phyloP scores from a whole-genome alignment of 2,329 filamentous ascomycete genomes.

The Alternaria sp. region DNA sequence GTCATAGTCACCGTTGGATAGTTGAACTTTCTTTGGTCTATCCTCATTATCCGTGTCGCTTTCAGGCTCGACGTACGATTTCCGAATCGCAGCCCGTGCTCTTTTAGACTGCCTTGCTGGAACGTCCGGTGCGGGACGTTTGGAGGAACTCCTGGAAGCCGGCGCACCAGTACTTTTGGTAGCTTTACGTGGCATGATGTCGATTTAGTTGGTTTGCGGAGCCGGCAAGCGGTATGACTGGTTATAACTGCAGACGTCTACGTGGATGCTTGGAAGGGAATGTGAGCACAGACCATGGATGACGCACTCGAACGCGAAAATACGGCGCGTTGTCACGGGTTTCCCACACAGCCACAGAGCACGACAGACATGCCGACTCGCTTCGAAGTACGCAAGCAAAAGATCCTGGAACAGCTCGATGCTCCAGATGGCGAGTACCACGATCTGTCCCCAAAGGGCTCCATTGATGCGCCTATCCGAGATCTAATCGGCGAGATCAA shows the following conservation, averaged over 20 bases:
- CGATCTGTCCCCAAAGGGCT: slow-evolving; percentile 89
- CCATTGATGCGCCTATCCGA: slow-evolving; percentile 80
- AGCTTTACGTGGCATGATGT: slow-evolving; percentile 44
- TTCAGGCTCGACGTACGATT: slow-evolving; percentile 47
- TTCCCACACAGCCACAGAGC: slow-evolving; percentile 5
- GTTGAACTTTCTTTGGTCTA: slow-evolving; percentile 21
- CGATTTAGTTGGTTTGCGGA: neutral
- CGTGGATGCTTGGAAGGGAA: slow-evolving; percentile 19
- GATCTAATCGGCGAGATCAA: slow-evolving; percentile 84
- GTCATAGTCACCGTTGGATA: slow-evolving; percentile 41
- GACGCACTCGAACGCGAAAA: slow-evolving; percentile 34
- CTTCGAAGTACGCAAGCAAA: slow-evolving; percentile 68
- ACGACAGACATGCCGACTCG: slow-evolving; percentile 36
- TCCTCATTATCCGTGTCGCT: slow-evolving; percentile 29
- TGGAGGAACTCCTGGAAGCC: slow-evolving; percentile 43
- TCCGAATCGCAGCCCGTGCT: slow-evolving; percentile 44
- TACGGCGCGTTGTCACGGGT: slow-evolving; percentile 35
- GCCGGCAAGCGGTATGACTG: neutral
- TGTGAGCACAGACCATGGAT: slow-evolving; percentile 29
- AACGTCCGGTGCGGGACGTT: slow-evolving; percentile 45
- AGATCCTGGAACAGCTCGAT: slow-evolving; percentile 75
- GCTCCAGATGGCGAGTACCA: slow-evolving; percentile 76
- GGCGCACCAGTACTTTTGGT: slow-evolving; percentile 26
- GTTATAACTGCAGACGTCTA: slow-evolving; percentile 9
- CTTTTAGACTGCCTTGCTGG: slow-evolving; percentile 48